phyloP scores from a whole-genome alignment of 768 basidiomycete species.

The Auricularia sp. region DNA sequence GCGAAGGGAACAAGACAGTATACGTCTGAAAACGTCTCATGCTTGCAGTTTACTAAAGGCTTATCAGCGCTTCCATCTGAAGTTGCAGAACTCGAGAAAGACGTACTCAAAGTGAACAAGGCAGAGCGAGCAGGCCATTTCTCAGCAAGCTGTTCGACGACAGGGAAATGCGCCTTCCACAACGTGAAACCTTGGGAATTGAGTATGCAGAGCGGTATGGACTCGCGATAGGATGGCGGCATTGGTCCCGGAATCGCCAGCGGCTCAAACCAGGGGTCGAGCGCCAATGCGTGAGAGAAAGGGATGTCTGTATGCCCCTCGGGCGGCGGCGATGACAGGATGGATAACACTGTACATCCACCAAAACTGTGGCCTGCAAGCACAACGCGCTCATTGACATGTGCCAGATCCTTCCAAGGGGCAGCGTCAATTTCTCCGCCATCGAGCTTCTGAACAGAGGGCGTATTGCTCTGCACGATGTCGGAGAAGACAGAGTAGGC shows the following conservation, averaged over 20 bases:
- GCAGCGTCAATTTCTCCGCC: slow-evolving; percentile 41
- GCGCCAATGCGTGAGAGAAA: slow-evolving; percentile 45
- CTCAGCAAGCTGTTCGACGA: slow-evolving; percentile 42
- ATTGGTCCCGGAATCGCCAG: slow-evolving; percentile 46
- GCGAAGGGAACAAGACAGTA: slow-evolving; percentile 3
- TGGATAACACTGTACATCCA: slow-evolving; percentile 42
- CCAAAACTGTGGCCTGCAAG: slow-evolving; percentile 51
- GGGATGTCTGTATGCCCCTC: slow-evolving; percentile 36
- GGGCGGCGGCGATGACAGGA: slow-evolving; percentile 43
- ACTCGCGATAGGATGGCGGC: slow-evolving; percentile 12
- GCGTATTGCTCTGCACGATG: slow-evolving; percentile 32
- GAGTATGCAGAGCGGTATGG: slow-evolving; percentile 45
- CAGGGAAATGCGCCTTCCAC: slow-evolving; percentile 65
- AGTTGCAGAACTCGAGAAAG: neutral
- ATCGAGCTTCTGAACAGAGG: slow-evolving; percentile 37
- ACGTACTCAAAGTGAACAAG: neutral
- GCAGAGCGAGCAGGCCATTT: slow-evolving; percentile 30
- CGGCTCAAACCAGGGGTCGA: slow-evolving; percentile 84
- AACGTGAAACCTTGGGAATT: slow-evolving; percentile 72
- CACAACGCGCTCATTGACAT: slow-evolving; percentile 23
- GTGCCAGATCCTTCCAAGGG: slow-evolving; percentile 24
- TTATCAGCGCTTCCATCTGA: neutral
- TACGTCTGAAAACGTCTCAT: slow-evolving; percentile 7
- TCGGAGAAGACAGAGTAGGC: slow-evolving; percentile 47
- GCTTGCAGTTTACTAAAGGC: neutral